A percentile compares a stretch with the other conserved stretches of the same genome.
Evolutionary conservation across 1,284 basidiomycete species (phyloP).

Genomic region (Erythrobasidium hasegawianum): DNA sequence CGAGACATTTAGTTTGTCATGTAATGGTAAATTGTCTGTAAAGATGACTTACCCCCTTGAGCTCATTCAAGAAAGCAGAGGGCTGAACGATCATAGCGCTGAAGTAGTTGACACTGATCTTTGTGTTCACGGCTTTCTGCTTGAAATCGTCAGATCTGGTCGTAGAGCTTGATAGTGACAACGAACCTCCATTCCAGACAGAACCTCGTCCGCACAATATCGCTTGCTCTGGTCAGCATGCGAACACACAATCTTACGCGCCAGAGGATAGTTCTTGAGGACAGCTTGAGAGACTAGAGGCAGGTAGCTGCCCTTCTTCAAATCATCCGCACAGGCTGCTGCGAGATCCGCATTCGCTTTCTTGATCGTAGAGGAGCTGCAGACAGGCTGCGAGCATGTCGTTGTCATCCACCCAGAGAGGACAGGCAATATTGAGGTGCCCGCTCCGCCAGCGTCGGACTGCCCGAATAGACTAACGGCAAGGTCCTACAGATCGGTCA

Average conservation of each 20-base stretch:
- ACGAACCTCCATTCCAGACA: constrained; percentile 15
- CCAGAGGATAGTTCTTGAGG: constrained; percentile 5
- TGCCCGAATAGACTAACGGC: not conserved
- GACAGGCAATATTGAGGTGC: constrained; percentile 6
- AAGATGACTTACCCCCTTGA: constrained; percentile 13
- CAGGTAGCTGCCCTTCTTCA: constrained; percentile 4
- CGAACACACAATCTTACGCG: constrained; percentile 4
- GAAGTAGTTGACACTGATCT: constrained; percentile 2
- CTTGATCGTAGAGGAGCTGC: not conserved
- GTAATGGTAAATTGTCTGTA: not conserved
- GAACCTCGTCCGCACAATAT: not conserved
- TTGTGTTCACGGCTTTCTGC: not conserved
- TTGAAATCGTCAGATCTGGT: not conserved
- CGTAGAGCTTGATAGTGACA: too few species aligned
- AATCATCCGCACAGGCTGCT: constrained; percentile 1
- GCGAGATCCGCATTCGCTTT: not conserved
- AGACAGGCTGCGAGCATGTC: constrained; percentile 8
- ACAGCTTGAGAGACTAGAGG: constrained; percentile 1
- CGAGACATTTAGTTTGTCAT: constrained; percentile 21
- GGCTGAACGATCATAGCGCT: constrained; percentile 16
- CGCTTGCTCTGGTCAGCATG: constrained; percentile 2
- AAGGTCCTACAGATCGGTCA: not conserved
- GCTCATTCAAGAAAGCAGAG: constrained; percentile 6
- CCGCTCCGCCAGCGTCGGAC: constrained; percentile 5
- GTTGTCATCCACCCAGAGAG: constrained; percentile 10